Conservation (phyloP, 176 grass and related monocot genomes). For the Eleusine coracana region DNA sequence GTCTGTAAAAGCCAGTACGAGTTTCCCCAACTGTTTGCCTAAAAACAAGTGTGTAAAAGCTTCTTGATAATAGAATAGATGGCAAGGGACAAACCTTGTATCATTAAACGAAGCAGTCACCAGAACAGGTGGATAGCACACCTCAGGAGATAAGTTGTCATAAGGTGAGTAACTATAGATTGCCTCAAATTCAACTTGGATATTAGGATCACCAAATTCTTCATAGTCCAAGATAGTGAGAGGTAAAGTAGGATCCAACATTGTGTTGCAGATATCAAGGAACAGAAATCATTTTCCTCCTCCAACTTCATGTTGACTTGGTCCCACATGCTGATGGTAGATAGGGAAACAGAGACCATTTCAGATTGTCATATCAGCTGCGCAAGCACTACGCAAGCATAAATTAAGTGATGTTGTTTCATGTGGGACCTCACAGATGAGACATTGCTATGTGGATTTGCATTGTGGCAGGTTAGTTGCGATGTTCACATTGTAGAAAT, state of each 20-base stretch:
- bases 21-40: neutral
- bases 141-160: conserved; percentile 60
- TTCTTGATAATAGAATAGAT: conserved; percentile 21
- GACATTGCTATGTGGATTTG: no score
- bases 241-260: conserved; percentile 91
- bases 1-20: neutral
- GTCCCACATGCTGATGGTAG: no score
- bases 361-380: no score
- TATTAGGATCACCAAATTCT: conserved; percentile 86
- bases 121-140: conserved; percentile 80
- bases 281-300: neutral
- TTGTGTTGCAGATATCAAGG: conserved; percentile 91
- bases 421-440: no score
- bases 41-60: neutral
- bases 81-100: conserved; percentile 61
- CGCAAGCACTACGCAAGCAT: no score
- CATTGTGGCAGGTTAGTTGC: no score
- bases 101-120: conserved; percentile 83
- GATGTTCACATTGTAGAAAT: no score
- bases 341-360: no score
- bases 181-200: conserved; percentile 67
- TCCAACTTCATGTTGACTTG: no score
- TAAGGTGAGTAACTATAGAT: conserved; percentile 83
- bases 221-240: conserved; percentile 95
- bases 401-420: no score